Evolutionary conservation across 139 green algal genomes (phyloP), one percentile per base, ranked within the genome.

Genomic region (Volvox reticuliferus): DNA sequence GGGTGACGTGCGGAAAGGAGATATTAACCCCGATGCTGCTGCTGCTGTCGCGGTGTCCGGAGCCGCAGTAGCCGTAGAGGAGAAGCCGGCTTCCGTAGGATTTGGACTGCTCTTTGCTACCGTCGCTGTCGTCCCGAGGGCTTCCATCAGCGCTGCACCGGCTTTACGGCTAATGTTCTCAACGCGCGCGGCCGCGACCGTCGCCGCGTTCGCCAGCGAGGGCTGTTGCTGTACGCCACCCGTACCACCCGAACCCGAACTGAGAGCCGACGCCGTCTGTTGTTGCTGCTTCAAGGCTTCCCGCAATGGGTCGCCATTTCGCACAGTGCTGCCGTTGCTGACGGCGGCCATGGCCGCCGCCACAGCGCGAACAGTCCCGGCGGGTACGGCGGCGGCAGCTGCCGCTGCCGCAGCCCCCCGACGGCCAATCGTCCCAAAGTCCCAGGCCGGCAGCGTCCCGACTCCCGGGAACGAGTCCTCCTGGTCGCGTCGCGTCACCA

Each of bases 391-490:
- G 22, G 44, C 85, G 0, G 69, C 69, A 21, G n/a, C 71, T 1
- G 69, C 69, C 26, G 18, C 69, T 18, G 69, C 85, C 44, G 44
- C 44, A 9, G 69, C 85, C 14, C 21, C 19, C 37, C 90, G 90
- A 50, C 73, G 71, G 21, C 91, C 86, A 32, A 79, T 77, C 20
- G 90, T 94, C 37, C 93, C 93, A 80, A 95, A 95, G 79, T 95
- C 93, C 93, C 93, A 95, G 0, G 86, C 69, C 2, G 93, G 93
- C 82, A 94, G 33, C 6, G 93, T 94, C 68, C 84, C 92, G 32
- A 67, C 77, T 1, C 28, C 85, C 26, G 19, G n/a, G 0, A 82
- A 50, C 36, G 69, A n/a, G 0, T 89, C 85, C 18, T 89, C 85
- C 19, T 50, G 69, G 9, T 82, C 69, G 63, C 85, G 82, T 50